Conservation (phyloP, 345 rosid species). For the Eucalyptus paniculata region DNA sequence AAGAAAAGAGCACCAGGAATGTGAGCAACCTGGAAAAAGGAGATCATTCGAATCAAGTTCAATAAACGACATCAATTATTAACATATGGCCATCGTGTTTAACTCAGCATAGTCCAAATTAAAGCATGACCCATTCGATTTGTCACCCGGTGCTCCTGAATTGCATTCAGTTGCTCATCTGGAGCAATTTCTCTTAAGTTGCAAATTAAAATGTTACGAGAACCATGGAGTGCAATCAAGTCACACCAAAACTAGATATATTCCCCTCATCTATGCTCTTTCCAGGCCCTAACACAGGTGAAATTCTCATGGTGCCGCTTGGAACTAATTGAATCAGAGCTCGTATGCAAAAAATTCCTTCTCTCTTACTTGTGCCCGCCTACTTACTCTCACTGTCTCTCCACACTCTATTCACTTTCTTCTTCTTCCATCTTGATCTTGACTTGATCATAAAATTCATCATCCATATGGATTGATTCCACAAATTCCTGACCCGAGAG, state of each 20-base stretch:
- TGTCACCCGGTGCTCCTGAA: constrained; percentile 89
- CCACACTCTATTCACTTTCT: too few species aligned
- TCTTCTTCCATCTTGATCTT: too few species aligned
- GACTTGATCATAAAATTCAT: too few species aligned
- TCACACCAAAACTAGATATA: too few species aligned
- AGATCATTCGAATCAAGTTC: not conserved
- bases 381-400: too few species aligned
- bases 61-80: not conserved
- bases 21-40: constrained; percentile 67
- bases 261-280: not conserved
- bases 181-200: constrained; percentile 8
- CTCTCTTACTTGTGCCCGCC: too few species aligned
- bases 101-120: not conserved
- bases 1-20: constrained; percentile 96
- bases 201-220: not conserved
- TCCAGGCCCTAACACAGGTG: not conserved
- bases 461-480: too few species aligned
- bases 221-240: too few species aligned
- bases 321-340: not conserved
- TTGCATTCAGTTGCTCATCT: constrained; percentile 88
- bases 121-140: not conserved
- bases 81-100: not conserved
- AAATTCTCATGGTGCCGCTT: not conserved
- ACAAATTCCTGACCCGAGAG: too few species aligned
- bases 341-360: too few species aligned